These are phyloP conservation scores for Daldinia sp. DNA, from an alignment of 2,329 filamentous ascomycete genomes.

Conservation along the genomic window DNA sequence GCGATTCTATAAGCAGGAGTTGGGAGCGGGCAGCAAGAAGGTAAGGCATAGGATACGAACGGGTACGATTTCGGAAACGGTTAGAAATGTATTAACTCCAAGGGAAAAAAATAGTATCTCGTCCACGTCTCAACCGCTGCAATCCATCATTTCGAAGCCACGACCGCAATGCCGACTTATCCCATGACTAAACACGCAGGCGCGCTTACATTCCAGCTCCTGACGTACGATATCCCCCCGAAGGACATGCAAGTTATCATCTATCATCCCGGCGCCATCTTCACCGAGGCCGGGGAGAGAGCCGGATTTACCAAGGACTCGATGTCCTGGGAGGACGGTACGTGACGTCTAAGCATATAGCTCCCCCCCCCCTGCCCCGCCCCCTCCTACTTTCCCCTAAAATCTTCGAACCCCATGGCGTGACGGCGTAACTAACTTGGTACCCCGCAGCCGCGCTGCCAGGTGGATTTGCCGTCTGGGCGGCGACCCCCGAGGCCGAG, in stretches of 20 bases:
- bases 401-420: background rate
- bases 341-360: conserved; percentile 6
- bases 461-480: conserved; percentile 51
- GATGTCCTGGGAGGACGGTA: conserved; percentile 45
- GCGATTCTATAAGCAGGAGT: conserved; percentile 48
- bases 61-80: too few relatives aligned
- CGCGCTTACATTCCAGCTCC: conserved; percentile 49
- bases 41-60: too few relatives aligned
- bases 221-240: conserved; percentile 48
- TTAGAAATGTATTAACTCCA: background rate
- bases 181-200: conserved; percentile 51
- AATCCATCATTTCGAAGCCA: conserved; percentile 44
- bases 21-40: conserved; percentile 23
- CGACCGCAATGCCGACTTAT: conserved; percentile 42
- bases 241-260: conserved; percentile 51
- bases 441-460: conserved; percentile 42
- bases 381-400: background rate
- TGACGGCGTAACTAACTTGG: background rate
- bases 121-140: conserved; percentile 45
- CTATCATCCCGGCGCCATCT: conserved; percentile 52
- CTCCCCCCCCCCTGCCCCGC: background rate
- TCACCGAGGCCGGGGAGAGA: conserved; percentile 43
- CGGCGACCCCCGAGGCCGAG: conserved; percentile 48
- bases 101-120: conserved; percentile 40
- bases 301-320: conserved; percentile 38